Conservation (phyloP, 2,329 filamentous ascomycete species). For the Diplodia seriata region DNA sequence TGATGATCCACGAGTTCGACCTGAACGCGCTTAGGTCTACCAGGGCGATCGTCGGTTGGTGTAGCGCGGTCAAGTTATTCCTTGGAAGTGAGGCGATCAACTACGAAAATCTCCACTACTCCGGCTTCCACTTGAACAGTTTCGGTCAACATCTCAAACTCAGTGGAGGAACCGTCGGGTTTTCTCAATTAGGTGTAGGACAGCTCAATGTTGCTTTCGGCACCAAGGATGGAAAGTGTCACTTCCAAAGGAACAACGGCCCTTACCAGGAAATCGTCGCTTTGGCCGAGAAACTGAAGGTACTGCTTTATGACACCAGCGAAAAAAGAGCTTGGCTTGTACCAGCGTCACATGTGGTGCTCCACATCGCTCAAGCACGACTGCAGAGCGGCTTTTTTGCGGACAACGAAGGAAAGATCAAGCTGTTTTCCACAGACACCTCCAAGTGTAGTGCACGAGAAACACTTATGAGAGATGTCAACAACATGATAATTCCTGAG, state of each 20-base stretch:
- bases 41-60: conserved; percentile 6
- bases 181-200: not conserved
- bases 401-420: not conserved
- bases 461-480: not conserved
- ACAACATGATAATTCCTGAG: not conserved
- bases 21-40: not conserved
- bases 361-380: not conserved
- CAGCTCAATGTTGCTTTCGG: not conserved
- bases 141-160: not conserved
- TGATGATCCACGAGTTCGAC: not conserved
- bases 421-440: not conserved
- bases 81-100: not conserved
- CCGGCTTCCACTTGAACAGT: not conserved
- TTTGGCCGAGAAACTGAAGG: not conserved
- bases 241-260: not conserved
- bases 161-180: not conserved
- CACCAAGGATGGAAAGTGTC: not conserved
- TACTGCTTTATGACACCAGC: not conserved
- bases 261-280: not conserved
- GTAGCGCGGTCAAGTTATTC: not conserved
- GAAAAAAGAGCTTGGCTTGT: not conserved
- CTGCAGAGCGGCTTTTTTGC: not conserved
- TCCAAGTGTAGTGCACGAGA: not conserved
- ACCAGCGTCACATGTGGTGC: not conserved
- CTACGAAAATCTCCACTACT: not conserved